A percentile compares a stretch with the other conserved stretches of the same genome.
Conservation (phyloP, 148 eudicot species). For the Rhododendron molle region DNA sequence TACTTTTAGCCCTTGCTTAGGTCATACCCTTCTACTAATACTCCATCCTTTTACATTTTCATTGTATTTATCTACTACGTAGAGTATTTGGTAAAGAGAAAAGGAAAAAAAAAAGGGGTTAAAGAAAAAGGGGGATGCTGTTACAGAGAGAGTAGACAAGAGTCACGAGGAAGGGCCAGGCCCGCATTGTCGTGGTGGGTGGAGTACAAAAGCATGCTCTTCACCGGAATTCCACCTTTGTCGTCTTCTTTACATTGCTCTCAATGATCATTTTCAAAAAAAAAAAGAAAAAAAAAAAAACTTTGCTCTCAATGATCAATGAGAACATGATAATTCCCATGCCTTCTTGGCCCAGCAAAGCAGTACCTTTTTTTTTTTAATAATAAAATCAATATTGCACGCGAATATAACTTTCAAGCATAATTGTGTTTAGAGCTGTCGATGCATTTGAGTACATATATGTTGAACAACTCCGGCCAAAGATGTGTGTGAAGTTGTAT, state of each 20-base stretch:
- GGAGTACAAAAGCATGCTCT: not conserved
- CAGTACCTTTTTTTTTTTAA: no score
- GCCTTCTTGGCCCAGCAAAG: not conserved
- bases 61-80: no score
- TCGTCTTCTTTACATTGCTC: not conserved
- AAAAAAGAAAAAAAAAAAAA: no score
- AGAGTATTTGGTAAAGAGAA: not conserved
- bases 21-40: not conserved
- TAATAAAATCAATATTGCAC: no score
- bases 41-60: not conserved
- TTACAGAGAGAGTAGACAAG: not conserved
- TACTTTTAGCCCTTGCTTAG: not conserved
- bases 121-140: not conserved
- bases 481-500: no score
- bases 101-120: not conserved
- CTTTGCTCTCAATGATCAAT: not conserved
- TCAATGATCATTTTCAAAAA: not conserved
- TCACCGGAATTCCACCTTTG: not conserved
- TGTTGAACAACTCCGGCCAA: no score
- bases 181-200: not conserved
- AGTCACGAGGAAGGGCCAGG: not conserved
- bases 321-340: not conserved
- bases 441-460: no score
- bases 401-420: no score
- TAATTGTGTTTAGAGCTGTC: no score